phyloP scores from a whole-genome alignment of 208 protist genomes.

The Naegleria fowleri region DNA sequence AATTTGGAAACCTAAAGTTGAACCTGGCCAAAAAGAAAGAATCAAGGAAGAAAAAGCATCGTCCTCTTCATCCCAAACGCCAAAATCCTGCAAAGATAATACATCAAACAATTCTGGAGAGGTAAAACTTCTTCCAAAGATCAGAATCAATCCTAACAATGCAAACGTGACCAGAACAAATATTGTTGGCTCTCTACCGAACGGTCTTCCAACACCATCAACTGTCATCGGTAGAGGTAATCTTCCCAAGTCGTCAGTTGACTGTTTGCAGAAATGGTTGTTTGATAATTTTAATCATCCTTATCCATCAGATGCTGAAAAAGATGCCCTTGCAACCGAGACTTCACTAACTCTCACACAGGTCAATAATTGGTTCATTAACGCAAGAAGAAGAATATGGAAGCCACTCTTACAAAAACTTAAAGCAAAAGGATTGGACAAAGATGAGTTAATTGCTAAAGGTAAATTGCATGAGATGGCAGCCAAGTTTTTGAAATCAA shows the following conservation, averaged over 20 bases:
- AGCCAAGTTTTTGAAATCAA: background rate
- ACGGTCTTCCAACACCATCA: background rate
- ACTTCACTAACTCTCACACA: constrained; percentile 24
- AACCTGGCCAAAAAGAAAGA: background rate
- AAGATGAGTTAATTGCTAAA: background rate
- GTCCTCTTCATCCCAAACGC: background rate
- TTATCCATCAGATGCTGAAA: constrained; percentile 28
- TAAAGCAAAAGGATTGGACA: background rate
- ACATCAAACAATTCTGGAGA: background rate
- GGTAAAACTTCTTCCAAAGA: background rate
- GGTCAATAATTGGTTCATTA: constrained; percentile 38
- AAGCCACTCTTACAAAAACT: constrained; percentile 17
- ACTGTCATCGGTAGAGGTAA: constrained; percentile 11
- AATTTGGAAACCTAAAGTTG: constrained; percentile 4
- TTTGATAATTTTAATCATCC: constrained; percentile 30
- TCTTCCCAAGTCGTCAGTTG: constrained; percentile 7
- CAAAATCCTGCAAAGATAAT: background rate
- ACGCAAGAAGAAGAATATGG: constrained; percentile 30
- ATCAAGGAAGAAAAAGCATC: no score
- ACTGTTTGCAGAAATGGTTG: background rate
- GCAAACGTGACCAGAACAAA: background rate
- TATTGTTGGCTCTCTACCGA: background rate
- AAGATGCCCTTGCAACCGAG: background rate
- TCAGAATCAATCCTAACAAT: background rate
- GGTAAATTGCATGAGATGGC: background rate